phyloP scores from a whole-genome alignment of 2,329 filamentous ascomycete species.

The Calycina herbarum region DNA sequence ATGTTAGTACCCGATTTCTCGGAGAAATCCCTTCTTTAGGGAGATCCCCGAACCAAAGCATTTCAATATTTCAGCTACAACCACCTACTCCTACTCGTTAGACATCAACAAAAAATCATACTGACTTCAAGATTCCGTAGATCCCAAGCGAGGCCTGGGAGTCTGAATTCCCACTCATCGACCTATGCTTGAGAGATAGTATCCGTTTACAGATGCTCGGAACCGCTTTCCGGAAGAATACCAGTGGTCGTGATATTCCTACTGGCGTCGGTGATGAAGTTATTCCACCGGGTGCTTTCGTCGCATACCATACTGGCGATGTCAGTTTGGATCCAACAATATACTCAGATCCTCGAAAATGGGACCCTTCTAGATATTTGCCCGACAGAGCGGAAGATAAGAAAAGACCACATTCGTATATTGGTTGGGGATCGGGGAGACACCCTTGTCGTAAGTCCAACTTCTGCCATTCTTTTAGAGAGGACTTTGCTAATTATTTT shows the following conservation, averaged over 20 bases:
- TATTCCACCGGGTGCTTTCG: conserved; percentile 50
- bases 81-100: no score
- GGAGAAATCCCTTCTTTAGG: no score
- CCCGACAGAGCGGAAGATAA: conserved; percentile 48
- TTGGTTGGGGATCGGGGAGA: conserved; percentile 24
- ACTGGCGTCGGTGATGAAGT: conserved; percentile 48
- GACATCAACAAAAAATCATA: no score
- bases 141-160: conserved; percentile 54
- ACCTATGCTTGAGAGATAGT: conserved; percentile 52
- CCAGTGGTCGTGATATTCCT: conserved; percentile 45
- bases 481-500: conserved; percentile 18
- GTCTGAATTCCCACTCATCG: conserved; percentile 51
- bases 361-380: conserved; percentile 52
- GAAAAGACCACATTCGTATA: conserved; percentile 16
- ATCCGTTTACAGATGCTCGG: conserved; percentile 53
- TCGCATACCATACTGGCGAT: conserved; percentile 48
- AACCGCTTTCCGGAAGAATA: conserved; percentile 53
- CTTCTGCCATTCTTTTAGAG: background rate
- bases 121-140: no score
- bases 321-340: conserved; percentile 48
- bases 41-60: no score
- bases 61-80: no score
- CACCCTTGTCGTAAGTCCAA: conserved; percentile 42
- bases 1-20: conserved; percentile 34
- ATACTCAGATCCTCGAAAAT: conserved; percentile 49